These are phyloP conservation scores for Prunus fruticosa DNA, from an alignment of 306 rosid genomes.

Conservation along the genomic window DNA sequence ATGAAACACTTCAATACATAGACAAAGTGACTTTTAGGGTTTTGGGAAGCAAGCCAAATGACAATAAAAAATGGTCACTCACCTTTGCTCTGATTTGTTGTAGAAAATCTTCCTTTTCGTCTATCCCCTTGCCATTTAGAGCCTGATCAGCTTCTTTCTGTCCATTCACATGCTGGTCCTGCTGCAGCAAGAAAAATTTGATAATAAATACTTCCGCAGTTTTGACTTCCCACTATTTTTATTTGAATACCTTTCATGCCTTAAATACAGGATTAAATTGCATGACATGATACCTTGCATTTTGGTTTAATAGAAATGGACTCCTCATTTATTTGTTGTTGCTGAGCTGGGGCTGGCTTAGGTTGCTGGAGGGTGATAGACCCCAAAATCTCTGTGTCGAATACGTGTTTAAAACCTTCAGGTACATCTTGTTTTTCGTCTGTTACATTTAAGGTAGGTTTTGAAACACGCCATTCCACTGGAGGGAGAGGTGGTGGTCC, in stretches of 20 bases:
- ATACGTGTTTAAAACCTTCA: constrained; percentile 27
- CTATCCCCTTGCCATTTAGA: constrained; percentile 39
- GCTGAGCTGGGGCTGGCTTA: constrained; percentile 29
- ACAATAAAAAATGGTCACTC: constrained; percentile 22
- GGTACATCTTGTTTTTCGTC: constrained; percentile 36
- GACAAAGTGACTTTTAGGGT: neutral
- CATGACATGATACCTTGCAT: constrained; percentile 44
- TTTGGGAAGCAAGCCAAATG: neutral
- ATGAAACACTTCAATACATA: neutral
- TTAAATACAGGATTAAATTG: constrained; percentile 1
- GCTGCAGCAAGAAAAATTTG: constrained; percentile 30
- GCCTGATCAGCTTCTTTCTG: constrained; percentile 46
- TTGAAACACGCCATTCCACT: constrained; percentile 49
- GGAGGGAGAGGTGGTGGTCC: constrained; percentile 77
- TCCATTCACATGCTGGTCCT: constrained; percentile 30
- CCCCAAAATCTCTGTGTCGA: constrained; percentile 30
- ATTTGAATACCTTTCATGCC: constrained; percentile 5
- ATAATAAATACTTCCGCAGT: constrained; percentile 14
- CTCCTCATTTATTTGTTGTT: constrained; percentile 34
- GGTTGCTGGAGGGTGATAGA: constrained; percentile 37
- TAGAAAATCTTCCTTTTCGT: constrained; percentile 77
- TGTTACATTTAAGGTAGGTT: constrained; percentile 41
- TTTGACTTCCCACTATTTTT: neutral
- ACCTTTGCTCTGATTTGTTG: constrained; percentile 81
- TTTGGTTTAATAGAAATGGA: constrained; percentile 25